Percentiles rank a stretch among this genome's conserved stretches.
Conservation (phyloP, 495 filamentous ascomycete genomes). For the Alectoria sarmentosa region DNA sequence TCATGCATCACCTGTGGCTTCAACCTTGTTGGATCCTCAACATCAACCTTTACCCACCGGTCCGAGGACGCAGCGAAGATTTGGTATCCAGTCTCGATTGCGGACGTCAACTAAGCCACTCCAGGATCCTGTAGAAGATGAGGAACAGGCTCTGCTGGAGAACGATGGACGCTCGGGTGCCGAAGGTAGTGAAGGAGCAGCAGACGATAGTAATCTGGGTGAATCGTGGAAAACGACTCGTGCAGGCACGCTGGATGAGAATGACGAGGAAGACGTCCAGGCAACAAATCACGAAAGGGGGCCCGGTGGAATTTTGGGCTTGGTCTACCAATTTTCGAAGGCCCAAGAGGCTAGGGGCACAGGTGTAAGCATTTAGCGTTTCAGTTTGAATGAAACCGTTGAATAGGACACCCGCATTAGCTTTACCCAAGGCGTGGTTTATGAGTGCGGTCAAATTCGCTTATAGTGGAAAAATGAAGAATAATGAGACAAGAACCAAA, state of each 20-base stretch:
- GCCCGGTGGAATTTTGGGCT: conserved; percentile 63
- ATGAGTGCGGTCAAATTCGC: background rate
- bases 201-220: conserved; percentile 51
- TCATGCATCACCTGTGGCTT: conserved; percentile 43
- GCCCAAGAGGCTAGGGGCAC: conserved; percentile 56
- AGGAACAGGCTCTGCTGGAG: conserved; percentile 33
- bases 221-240: conserved; percentile 59
- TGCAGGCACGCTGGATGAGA: conserved; percentile 39
- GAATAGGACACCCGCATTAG: conserved; percentile 16
- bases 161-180: conserved; percentile 26
- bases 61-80: conserved; percentile 38
- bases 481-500: background rate
- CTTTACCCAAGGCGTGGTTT: conserved; percentile 2
- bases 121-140: conserved; percentile 38
- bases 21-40: conserved; percentile 76
- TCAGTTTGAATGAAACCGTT: background rate
- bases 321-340: conserved; percentile 88
- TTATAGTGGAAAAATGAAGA: background rate
- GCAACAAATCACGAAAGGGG: conserved; percentile 39
- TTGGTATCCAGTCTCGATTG: conserved; percentile 47
- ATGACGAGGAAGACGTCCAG: conserved; percentile 43
- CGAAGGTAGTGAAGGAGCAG: conserved; percentile 39
- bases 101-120: conserved; percentile 35
- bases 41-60: conserved; percentile 66
- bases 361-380: conserved; percentile 27